Conservation (phyloP, 352 stramenopile genomes). For the Phytophthora sp. region DNA sequence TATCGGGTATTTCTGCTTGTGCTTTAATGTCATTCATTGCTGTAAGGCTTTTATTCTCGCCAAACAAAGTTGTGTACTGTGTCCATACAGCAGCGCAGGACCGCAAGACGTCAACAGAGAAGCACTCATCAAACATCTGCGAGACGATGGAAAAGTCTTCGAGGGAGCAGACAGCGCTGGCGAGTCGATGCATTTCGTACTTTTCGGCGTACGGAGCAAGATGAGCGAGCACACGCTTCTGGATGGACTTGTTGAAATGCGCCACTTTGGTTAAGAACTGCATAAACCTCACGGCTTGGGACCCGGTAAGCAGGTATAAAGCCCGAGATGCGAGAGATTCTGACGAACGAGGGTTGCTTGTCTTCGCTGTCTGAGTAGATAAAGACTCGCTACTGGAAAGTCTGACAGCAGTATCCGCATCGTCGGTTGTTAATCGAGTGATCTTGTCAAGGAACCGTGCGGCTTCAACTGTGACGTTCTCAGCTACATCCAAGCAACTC, state of each 20-base stretch:
- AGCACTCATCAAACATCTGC: slow-evolving; percentile 47
- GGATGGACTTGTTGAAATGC: slow-evolving; percentile 64
- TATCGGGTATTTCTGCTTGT: not conserved
- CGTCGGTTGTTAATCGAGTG: slow-evolving; percentile 29
- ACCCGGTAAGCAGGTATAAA: slow-evolving; percentile 64
- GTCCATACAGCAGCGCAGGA: slow-evolving; percentile 51
- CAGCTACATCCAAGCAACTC: slow-evolving; percentile 72
- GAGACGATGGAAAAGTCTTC: slow-evolving; percentile 49
- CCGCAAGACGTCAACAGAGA: slow-evolving; percentile 31
- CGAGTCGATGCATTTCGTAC: slow-evolving; percentile 60
- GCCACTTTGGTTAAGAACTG: slow-evolving; percentile 74
- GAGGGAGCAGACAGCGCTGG: slow-evolving; percentile 50
- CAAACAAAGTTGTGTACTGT: slow-evolving; percentile 61
- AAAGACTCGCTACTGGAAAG: not conserved
- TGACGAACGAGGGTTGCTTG: not conserved
- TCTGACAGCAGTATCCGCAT: not conserved
- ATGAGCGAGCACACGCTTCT: slow-evolving; percentile 51
- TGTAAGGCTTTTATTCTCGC: slow-evolving; percentile 25
- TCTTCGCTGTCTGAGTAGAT: slow-evolving; percentile 2
- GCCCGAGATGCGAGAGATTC: slow-evolving; percentile 42
- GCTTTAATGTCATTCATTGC: slow-evolving; percentile 24
- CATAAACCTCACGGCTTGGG: slow-evolving; percentile 60
- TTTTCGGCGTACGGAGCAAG: slow-evolving; percentile 50
- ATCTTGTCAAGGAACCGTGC: slow-evolving; percentile 66
- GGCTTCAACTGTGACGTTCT: slow-evolving; percentile 72